These are phyloP conservation scores for Dictyophora rubrovolvata DNA, from an alignment of 768 basidiomycete genomes.

Conservation along the genomic window DNA sequence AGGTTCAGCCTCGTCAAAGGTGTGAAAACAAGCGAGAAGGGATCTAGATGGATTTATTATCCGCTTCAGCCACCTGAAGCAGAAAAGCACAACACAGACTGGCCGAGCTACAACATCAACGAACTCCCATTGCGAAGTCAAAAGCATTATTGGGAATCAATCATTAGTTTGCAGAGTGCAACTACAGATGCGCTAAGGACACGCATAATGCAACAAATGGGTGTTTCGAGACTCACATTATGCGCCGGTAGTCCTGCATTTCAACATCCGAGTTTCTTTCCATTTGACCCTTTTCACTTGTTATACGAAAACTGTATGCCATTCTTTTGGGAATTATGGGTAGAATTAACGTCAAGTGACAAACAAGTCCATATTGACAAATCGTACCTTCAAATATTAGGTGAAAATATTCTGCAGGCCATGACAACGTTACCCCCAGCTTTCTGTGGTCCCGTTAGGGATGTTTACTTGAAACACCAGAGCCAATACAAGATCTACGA, in stretches of 20 bases:
- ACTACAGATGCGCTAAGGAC: conserved; percentile 9
- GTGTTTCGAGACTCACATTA: conserved; percentile 20
- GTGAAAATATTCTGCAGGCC: conserved; percentile 14
- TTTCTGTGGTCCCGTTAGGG: conserved; percentile 23
- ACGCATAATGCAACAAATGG: conserved; percentile 17
- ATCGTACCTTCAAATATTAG: conserved; percentile 16
- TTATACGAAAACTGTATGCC: conserved; percentile 25
- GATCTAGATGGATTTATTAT: conserved; percentile 13
- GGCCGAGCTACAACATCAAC: conserved; percentile 17
- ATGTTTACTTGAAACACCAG: conserved; percentile 20
- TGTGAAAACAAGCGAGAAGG: conserved; percentile 16
- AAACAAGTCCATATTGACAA: not conserved
- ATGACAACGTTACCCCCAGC: conserved; percentile 23
- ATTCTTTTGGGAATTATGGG: conserved; percentile 25
- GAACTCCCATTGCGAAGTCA: conserved; percentile 18
- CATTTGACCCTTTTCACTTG: conserved; percentile 28
- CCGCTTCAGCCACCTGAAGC: conserved; percentile 13
- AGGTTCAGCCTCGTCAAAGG: conserved; percentile 20
- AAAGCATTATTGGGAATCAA: conserved; percentile 18
- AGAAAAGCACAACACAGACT: conserved; percentile 17
- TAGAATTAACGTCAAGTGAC: conserved; percentile 12
- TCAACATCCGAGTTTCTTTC: conserved; percentile 24
- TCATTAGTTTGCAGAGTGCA: conserved; percentile 14
- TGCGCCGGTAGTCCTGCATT: conserved; percentile 23
- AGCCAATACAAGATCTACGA: conserved; percentile 29